Percentiles rank a stretch among this genome's conserved stretches.
These are phyloP conservation scores for Aurifilum marmelostoma DNA, from an alignment of 2,329 filamentous ascomycete genomes.

Conservation along the genomic window DNA sequence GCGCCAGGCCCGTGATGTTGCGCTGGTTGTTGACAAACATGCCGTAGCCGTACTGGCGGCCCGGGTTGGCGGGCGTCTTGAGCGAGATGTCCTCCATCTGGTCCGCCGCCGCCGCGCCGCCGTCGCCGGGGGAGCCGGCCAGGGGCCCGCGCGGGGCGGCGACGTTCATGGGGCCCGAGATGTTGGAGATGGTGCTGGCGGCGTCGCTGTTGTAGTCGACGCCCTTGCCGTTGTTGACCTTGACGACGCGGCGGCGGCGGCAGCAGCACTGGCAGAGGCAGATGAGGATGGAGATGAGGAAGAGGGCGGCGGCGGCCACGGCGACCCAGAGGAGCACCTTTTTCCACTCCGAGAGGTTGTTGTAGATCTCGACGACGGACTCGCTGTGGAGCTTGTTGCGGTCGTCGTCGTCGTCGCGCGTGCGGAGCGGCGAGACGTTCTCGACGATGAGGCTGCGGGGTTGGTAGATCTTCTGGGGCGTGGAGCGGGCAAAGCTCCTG, in stretches of 20 bases:
- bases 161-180: constrained; percentile 14
- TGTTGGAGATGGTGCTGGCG: constrained; percentile 6
- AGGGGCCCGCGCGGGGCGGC: constrained; percentile 5
- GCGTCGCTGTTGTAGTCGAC: constrained; percentile 4
- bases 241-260: constrained; percentile 6
- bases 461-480: background rate
- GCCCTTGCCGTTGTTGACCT: background rate
- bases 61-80: constrained; percentile 11
- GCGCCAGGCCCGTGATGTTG: constrained; percentile 13
- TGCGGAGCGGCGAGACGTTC: background rate
- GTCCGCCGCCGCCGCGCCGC: background rate
- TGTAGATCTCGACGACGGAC: constrained; percentile 15
- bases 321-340: constrained; percentile 11
- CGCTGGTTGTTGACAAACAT: constrained; percentile 16
- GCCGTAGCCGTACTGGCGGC: constrained; percentile 9
- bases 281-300: constrained; percentile 12
- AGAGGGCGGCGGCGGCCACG: constrained; percentile 2
- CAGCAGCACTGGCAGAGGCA: constrained; percentile 15
- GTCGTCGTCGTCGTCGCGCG: background rate
- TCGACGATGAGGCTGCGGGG: constrained; percentile 2
- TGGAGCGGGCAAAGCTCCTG: background rate
- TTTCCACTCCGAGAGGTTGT: constrained; percentile 8
- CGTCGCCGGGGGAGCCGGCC: background rate
- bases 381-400: background rate
- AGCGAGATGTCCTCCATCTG: constrained; percentile 12